Evolutionary conservation across 805 yeast species (phyloP), one percentile per base, ranked within the genome.

Genomic region (Candida ponderosae): DNA sequence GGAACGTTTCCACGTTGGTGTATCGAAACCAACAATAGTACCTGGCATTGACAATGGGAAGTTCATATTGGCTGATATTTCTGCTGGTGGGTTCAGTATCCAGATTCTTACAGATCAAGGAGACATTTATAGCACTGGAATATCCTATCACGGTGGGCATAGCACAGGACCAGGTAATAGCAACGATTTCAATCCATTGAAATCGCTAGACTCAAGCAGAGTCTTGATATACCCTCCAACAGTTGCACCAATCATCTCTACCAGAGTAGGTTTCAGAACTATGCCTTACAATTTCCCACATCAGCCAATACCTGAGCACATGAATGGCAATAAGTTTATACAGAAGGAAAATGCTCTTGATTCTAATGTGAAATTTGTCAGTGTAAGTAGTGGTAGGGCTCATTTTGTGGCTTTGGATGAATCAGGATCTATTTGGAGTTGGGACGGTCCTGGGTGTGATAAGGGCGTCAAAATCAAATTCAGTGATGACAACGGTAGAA

Each of bases 31-130:
- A 2, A 55, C 64, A 1, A 46, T 51, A 37, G 56, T 72, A 4
- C 44, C 56, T 2, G 56, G 58, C 3, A 57, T 75, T 32, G 54
- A 61, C 5, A 50, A 59, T 4, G 28, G 14, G 3, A 43, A 51
- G 18, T 44, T 59, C 3, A 52, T 72, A 2, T 50, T 54, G n/a
- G 44, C 67, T 1, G 79, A 74, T 44, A 60, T 81, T 1, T 62
- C 72, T 18, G 76, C 79, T 8, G 82, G 82, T 23, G 90, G 90
- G 2, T 81, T 68, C 48, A 70, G 79, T 4, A 75, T 79, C 42
- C 76, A 76, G 35, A 59, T 81, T 3, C 57, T 81, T 27, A 70
- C 81, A 0, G 63, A 65, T 21, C 54, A 65, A 1, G 88, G 89
- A 1, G 60, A 68, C 5, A 50, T 82, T 6, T 80, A 65, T 53